Evolutionary conservation across 331 rosid genomes (phyloP).

Genomic region (Acacia pycnantha): DNA sequence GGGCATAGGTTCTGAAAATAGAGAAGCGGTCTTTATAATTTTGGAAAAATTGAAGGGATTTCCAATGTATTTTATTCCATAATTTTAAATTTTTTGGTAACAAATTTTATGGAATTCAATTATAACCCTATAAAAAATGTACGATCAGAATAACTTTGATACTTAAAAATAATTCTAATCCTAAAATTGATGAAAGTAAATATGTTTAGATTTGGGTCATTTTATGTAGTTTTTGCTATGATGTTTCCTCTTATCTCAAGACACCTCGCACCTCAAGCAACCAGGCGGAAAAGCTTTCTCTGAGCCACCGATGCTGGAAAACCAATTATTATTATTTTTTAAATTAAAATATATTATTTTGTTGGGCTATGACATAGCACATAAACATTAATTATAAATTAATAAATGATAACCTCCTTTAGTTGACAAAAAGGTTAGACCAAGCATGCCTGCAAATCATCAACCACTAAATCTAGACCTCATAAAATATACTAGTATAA

Average conservation of each 20-base stretch:
- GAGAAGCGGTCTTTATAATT: no score
- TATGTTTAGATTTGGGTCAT: not conserved
- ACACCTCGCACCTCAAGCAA: slow-evolving; percentile 59
- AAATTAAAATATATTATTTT: not conserved
- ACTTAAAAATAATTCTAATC: not conserved
- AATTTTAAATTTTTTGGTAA: not conserved
- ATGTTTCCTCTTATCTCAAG: slow-evolving; percentile 73
- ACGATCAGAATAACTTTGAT: not conserved
- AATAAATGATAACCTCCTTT: not conserved
- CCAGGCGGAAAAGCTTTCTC: not conserved
- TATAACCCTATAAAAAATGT: not conserved
- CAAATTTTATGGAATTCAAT: not conserved
- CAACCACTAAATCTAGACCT: not conserved
- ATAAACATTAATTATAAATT: not conserved
- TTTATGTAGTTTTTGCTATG: slow-evolving; percentile 25
- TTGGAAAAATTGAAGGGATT: not conserved
- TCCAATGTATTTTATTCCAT: not conserved
- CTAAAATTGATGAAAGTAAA: not conserved
- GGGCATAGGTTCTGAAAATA: no score
- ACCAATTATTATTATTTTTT: slow-evolving; percentile 1
- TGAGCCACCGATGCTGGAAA: not conserved
- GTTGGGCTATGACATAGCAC: not conserved
- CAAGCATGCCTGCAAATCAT: not conserved
- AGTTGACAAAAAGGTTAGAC: slow-evolving; percentile 25
- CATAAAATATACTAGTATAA: no score